phyloP scores from a whole-genome alignment of 2,329 filamentous ascomycete genomes.

The Pseudopithomyces chartarum region DNA sequence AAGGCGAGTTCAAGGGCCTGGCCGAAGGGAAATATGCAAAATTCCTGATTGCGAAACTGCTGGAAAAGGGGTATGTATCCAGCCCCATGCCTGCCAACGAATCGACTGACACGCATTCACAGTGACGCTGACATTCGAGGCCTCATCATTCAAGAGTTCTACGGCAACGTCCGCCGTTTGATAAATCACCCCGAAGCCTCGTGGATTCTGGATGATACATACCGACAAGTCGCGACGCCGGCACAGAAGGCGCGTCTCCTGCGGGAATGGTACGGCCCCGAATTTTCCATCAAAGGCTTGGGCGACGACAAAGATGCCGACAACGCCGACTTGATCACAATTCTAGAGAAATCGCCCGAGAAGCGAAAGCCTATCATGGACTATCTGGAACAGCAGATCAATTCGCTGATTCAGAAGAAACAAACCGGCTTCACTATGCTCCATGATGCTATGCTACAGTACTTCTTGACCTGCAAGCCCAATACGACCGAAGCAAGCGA shows the following conservation, averaged over 20 bases:
- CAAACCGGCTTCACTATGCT: conserved; percentile 96
- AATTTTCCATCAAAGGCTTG: conserved; percentile 80
- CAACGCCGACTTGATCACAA: conserved; percentile 71
- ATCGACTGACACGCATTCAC: conserved; percentile 1
- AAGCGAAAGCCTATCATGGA: conserved; percentile 88
- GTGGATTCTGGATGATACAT: conserved; percentile 98
- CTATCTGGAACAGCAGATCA: conserved; percentile 83
- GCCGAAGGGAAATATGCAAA: conserved; percentile 97
- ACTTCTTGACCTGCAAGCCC: conserved; percentile 78
- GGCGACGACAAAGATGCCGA: conserved; percentile 49
- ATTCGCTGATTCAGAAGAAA: conserved; percentile 93
- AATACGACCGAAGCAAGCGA: conserved; percentile 83
- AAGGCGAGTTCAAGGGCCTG: conserved; percentile 80
- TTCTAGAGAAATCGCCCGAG: conserved; percentile 77
- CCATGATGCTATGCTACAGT: conserved; percentile 97
- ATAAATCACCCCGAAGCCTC: conserved; percentile 96
- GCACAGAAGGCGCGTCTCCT: conserved; percentile 85
- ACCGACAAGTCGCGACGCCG: conserved; percentile 82
- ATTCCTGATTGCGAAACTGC: conserved; percentile 92
- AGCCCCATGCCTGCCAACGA: not conserved
- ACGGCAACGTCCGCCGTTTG: conserved; percentile 86
- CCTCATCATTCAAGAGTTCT: conserved; percentile 91
- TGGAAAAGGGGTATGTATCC: conserved; percentile 71
- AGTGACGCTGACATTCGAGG: conserved; percentile 84
- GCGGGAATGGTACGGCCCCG: conserved; percentile 94